Conservation (phyloP, 495 filamentous ascomycete genomes). For the Gamarada debralockiae region DNA sequence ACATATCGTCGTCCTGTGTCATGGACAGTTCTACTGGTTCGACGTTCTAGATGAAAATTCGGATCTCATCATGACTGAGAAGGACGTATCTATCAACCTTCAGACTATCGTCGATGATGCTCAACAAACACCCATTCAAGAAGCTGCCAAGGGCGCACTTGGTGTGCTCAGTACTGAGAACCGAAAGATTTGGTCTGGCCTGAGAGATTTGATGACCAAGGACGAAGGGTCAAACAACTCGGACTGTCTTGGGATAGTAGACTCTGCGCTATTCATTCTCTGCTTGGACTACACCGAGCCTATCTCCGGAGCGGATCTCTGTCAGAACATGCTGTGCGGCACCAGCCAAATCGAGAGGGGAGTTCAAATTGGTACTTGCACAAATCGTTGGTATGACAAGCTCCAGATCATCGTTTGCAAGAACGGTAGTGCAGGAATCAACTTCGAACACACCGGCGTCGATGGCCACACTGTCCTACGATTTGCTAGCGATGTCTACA, state of each 20-base stretch:
- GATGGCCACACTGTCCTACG: constrained; percentile 96
- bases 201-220: constrained; percentile 83
- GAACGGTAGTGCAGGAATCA: constrained; percentile 97
- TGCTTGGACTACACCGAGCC: constrained; percentile 93
- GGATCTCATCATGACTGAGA: constrained; percentile 96
- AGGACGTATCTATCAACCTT: constrained; percentile 87
- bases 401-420: constrained; percentile 99
- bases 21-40: constrained; percentile 99
- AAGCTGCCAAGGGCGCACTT: constrained; percentile 88
- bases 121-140: constrained; percentile 80
- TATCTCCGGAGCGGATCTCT: constrained; percentile 69
- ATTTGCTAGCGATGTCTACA: constrained; percentile 95
- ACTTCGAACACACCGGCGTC: constrained; percentile 98
- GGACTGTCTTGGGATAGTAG: constrained; percentile 90
- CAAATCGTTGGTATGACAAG: constrained; percentile 99
- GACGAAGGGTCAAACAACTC: constrained; percentile 90
- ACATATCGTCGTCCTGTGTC: constrained; percentile 91
- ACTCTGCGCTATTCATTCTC: constrained; percentile 88
- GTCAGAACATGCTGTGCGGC: constrained; percentile 97
- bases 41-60: constrained; percentile 93
- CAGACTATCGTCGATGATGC: constrained; percentile 92
- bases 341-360: constrained; percentile 88
- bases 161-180: constrained; percentile 97
- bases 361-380: constrained; percentile 95
- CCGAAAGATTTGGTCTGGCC: constrained; percentile 87